phyloP scores from a whole-genome alignment of 345 rosid species.

The Capsella bursapastoris region DNA sequence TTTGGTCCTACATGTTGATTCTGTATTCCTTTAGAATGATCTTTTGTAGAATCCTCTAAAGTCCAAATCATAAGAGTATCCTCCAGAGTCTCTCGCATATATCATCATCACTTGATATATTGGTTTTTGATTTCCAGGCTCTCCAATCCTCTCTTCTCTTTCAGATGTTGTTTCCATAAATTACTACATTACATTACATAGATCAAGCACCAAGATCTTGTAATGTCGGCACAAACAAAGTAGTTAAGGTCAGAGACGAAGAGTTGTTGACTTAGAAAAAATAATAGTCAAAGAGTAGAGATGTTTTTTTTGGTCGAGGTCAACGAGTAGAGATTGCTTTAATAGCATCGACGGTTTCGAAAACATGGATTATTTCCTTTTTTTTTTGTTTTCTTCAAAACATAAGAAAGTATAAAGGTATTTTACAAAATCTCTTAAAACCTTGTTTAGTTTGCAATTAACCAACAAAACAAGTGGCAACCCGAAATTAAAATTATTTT shows the following conservation, averaged over 20 bases:
- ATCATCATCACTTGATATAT: constrained; percentile 77
- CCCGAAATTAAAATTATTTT: too few relatives aligned
- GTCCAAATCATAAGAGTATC: constrained; percentile 56
- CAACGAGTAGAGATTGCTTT: too few relatives aligned
- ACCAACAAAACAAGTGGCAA: constrained; percentile 10
- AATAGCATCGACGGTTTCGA: too few relatives aligned
- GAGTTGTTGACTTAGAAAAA: not conserved
- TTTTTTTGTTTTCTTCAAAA: too few relatives aligned
- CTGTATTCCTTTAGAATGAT: constrained; percentile 17
- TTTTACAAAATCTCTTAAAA: too few relatives aligned
- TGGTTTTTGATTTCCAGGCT: constrained; percentile 65
- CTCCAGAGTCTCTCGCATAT: constrained; percentile 71
- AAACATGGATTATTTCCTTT: too few relatives aligned
- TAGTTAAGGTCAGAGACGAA: not conserved
- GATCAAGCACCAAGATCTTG: not conserved
- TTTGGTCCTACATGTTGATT: constrained; percentile 23
- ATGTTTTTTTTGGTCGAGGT: too few relatives aligned
- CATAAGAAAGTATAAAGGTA: too few relatives aligned
- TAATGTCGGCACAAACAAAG: not conserved
- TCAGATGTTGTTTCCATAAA: constrained; percentile 87
- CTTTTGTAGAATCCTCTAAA: constrained; percentile 1
- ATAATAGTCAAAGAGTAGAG: not conserved
- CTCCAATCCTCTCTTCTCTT: constrained; percentile 89
- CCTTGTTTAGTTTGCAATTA: too few relatives aligned
- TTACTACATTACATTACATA: constrained; percentile 53